Base-by-base conservation (phyloP, 345 rosid species). In the Eucalyptus sp. region DNA sequence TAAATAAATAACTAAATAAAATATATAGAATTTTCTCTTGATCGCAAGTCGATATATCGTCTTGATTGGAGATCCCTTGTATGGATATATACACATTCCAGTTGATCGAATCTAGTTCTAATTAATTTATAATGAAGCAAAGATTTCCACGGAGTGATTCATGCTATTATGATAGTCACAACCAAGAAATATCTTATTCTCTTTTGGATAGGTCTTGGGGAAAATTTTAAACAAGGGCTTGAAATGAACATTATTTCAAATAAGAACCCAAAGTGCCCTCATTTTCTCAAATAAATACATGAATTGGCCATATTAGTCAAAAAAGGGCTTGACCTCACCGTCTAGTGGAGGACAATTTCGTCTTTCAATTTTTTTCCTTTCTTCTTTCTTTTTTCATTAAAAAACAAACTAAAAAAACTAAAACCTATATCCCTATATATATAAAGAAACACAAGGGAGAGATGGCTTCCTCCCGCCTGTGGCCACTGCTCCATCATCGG, bases 401-500 rank as follows among this genome's bases (percentile, higher is more conserved):
- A 51, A 18, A 52, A 51, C 8, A 52, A 52, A 18, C 10, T 52
- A 17, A 7, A 17, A 51, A 7, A 17, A 51, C 54, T 51, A 52
- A 51, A 51, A 51, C 8, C 17, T 3, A 16, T 7, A 51, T 50
- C 2, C 5, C 13, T 46, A 10, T 46, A 9, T 14, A 50, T 6
- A 51, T 6, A 37, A 3, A 37, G 3, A 37, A 3, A 51, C 8
- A 51, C 4, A 41, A 51, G 2, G 22, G 54, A 51, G 56, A 52
- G 56, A 52, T 52, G 56, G 4, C 56, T 52, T 24, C 56, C 22
- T 52, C 56, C 0, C 0, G 0, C 56, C 1, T 18, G 0, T 52
- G 24, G 24, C 4, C 0, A 0, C 0, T 3, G 0, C 56, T 52
- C 22, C 24, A 52, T 52, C 24, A 0, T 52, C 0, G 9, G 0